Evolutionary conservation across 371 early-diverging fungal species (phyloP), one percentile per base, ranked within the genome.

Genomic region (Sporodiniella umbellata): DNA sequence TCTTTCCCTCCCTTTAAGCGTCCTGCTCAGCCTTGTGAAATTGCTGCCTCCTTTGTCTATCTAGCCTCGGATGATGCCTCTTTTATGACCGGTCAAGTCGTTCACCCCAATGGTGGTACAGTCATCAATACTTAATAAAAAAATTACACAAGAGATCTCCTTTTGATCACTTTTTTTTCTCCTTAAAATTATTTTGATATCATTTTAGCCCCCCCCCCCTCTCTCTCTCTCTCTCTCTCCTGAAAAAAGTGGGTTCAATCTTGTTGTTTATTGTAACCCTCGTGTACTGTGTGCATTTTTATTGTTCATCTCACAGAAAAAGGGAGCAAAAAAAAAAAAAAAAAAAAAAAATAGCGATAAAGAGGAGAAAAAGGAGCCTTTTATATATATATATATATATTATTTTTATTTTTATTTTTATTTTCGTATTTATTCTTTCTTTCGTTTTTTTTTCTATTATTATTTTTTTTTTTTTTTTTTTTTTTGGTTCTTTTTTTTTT

Each of bases 1-100:
- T 77, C 85, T 33, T 80, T 81, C 70, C 83, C 83, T 46, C 84
- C 86, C 33, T 72, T 82, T 65, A 77, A 80, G 64, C 66, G 86
- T n/a, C 78, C 81, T 40, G 86, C 84, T 53, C 79, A 80, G 44
- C 80, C 84, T 37, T 74, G 73, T 42, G 86, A 86, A 55, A 70
- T 82, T 19, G 87, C 84, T 45, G 81, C 80, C 26, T 68, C 78
- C 18, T 72, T 83, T 66, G 70, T 85, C 51, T 81, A 83, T 60
- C 64, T 86, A 44, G 78, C 77, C 54, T 75, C 81, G 22, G 80
- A 80, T 30, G 74, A 78, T 45, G 70, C 83, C 21, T 74, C 81
- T 26, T 86, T 79, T 51, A 76, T 86, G 33, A 84, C 84, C 21
- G 87, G 87, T 31, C 81, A 81, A 58, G 78, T 79, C 35, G 47